A percentile compares a stretch with the other conserved stretches of the same genome.
Conservation (phyloP, 1,284 basidiomycete species). For the Moesziomyces aphidis region DNA sequence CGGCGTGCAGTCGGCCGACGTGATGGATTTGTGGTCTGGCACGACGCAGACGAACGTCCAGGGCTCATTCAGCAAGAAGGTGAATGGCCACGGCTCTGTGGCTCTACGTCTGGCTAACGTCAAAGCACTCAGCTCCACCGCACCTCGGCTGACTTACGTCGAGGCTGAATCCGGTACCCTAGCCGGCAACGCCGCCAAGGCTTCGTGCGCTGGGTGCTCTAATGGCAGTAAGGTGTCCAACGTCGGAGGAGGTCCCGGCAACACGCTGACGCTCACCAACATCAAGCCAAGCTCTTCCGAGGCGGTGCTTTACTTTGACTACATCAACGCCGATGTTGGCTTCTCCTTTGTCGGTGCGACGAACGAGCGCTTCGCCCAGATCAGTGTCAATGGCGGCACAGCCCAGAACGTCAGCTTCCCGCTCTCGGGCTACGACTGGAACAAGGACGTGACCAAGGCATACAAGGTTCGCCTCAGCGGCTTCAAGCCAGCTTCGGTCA, state of each 20-base stretch:
- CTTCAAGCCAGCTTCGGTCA: conserved; percentile 25
- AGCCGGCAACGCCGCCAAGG: conserved; percentile 13
- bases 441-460: conserved; percentile 30
- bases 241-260: conserved; percentile 18
- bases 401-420: conserved; percentile 46
- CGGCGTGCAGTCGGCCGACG: conserved; percentile 33
- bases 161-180: conserved; percentile 24
- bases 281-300: conserved; percentile 19
- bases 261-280: conserved; percentile 27
- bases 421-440: conserved; percentile 45
- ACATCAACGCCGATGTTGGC: conserved; percentile 46
- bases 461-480: conserved; percentile 45
- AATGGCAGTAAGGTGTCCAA: conserved; percentile 33
- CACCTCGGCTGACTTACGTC: conserved; percentile 21
- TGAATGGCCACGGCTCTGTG: conserved; percentile 42
- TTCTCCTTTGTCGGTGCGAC: conserved; percentile 29
- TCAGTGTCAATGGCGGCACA: conserved; percentile 44
- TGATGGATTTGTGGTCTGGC: conserved; percentile 36
- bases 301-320: conserved; percentile 45
- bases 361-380: conserved; percentile 27
- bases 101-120: conserved; percentile 42
- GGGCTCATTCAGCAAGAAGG: conserved; percentile 22
- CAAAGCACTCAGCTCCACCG: conserved; percentile 5
- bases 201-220: conserved; percentile 39
- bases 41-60: conserved; percentile 3